Base-by-base conservation (phyloP, 257 asterid genomes). In the Solanum sitiens region DNA sequence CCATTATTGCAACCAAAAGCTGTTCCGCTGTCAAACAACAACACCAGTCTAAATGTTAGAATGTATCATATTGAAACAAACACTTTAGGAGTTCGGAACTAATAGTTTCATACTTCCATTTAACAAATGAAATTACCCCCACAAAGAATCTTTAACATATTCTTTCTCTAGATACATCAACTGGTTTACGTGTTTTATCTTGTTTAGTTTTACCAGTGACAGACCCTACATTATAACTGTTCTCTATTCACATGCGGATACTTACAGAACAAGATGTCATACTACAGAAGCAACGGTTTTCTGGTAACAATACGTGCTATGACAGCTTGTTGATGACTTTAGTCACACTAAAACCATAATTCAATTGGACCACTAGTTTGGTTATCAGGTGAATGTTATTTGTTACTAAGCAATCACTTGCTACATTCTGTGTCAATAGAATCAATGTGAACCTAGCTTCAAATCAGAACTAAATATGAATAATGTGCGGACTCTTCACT, bases 1-100 rank as follows among this genome's bases (percentile, higher is more conserved):
- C 93, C 94, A 93, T 92, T 85, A 45, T 71, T 63, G 40, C 45
- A 88, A 53, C 74, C 50, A 32, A 33, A 71, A 74, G 27, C 39
- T 10, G 23, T 21, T 45, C 42, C 27, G 18, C 85, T 79, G 67
- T 79, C 84, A 25, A 79, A 79, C 27, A 27, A 23, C 67, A 45
- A 27, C 25, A 79, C 16, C 11, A 1, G 59, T 27, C 39, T 79
- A 15, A 45, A 79, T 27, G 27, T 25, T 45, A 77, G 85, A 79
- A 79, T 20, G 76, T 23, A 30, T 7, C 9, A 11, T 15, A 27
- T 45, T 18, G 67, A 79, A 75, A 45, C 37, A 79, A 27, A 25
- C 67, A 79, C n/a, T 79, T 45, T 16, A 45, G 40, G 3, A 79
- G 35, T 18, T 79, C 13, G 25, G 40, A 44, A 77, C 63, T 27